These are phyloP conservation scores for Trichocladium antarcticum DNA, from an alignment of 495 filamentous ascomycete species.

Conservation along the genomic window DNA sequence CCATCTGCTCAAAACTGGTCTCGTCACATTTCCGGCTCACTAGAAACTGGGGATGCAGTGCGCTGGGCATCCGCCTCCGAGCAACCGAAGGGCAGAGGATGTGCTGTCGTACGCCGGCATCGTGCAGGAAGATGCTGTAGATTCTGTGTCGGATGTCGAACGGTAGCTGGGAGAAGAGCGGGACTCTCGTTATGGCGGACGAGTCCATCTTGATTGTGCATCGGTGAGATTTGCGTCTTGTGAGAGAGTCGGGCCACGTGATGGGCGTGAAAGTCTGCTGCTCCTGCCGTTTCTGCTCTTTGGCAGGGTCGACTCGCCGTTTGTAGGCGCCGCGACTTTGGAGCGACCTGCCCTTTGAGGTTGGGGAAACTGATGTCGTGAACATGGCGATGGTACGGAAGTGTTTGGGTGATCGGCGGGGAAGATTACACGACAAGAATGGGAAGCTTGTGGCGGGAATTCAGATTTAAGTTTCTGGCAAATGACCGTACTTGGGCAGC, in stretches of 20 bases:
- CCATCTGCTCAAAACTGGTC: not conserved
- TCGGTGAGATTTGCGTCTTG: not conserved
- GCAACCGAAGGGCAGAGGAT: constrained; percentile 9
- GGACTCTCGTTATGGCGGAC: not conserved
- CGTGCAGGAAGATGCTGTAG: constrained; percentile 6
- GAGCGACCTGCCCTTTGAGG: not conserved
- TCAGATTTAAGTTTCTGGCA: not conserved
- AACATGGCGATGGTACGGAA: too few relatives aligned
- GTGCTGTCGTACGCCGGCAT: constrained; percentile 4
- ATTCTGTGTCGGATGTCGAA: constrained; percentile 9
- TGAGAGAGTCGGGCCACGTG: not conserved
- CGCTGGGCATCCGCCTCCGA: not conserved
- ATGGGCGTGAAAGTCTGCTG: not conserved
- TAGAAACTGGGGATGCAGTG: constrained; percentile 1
- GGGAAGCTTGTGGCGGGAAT: not conserved
- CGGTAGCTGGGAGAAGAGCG: constrained; percentile 6
- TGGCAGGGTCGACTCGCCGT: not conserved
- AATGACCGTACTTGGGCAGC: not conserved
- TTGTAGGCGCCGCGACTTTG: not conserved
- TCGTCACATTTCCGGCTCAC: constrained; percentile 1
- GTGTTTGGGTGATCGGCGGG: too few relatives aligned
- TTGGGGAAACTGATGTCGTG: not conserved
- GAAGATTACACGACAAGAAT: too few relatives aligned
- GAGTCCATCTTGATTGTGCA: not conserved
- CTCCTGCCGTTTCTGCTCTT: not conserved